Evolutionary conservation across 306 rosid species (phyloP).

Genomic region (Spatholobus suberectus): DNA sequence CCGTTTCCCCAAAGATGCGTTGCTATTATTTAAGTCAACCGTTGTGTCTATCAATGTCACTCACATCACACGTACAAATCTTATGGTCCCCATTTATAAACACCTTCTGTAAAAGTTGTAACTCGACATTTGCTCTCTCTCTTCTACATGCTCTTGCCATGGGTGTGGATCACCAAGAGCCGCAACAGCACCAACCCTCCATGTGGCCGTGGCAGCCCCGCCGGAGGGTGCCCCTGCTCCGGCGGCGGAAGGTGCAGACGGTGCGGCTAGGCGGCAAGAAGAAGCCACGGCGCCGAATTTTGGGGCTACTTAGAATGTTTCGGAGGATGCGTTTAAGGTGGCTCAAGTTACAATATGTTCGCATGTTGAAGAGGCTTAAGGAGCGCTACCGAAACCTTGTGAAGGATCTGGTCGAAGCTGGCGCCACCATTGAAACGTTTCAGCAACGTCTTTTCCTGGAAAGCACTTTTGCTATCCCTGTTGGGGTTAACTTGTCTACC

Average conservation of each 20-base stretch:
- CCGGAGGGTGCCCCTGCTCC: constrained; percentile 40
- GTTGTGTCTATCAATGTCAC: constrained; percentile 28
- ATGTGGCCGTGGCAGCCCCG: constrained; percentile 35
- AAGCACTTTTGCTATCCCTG: constrained; percentile 66
- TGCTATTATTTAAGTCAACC: constrained; percentile 44
- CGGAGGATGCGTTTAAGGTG: constrained; percentile 58
- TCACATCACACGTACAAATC: constrained; percentile 17
- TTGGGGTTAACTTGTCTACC: constrained; percentile 55
- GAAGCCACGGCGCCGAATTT: constrained; percentile 48
- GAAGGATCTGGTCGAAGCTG: constrained; percentile 59
- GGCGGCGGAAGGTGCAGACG: constrained; percentile 51
- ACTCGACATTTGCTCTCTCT: background rate
- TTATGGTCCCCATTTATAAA: background rate
- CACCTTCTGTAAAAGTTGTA: background rate
- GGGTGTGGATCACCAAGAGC: constrained; percentile 47
- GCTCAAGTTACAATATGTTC: constrained; percentile 57
- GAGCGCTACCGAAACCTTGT: constrained; percentile 49
- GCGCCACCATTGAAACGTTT: constrained; percentile 56
- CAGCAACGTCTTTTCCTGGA: constrained; percentile 68
- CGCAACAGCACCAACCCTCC: background rate
- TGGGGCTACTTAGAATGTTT: constrained; percentile 35
- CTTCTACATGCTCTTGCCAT: constrained; percentile 24
- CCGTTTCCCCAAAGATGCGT: constrained; percentile 38
- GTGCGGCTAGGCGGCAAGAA: constrained; percentile 61
- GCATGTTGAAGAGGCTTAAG: constrained; percentile 55